These are phyloP conservation scores for Phytophthora pisi DNA, from an alignment of 352 stramenopile species.

Conservation along the genomic window DNA sequence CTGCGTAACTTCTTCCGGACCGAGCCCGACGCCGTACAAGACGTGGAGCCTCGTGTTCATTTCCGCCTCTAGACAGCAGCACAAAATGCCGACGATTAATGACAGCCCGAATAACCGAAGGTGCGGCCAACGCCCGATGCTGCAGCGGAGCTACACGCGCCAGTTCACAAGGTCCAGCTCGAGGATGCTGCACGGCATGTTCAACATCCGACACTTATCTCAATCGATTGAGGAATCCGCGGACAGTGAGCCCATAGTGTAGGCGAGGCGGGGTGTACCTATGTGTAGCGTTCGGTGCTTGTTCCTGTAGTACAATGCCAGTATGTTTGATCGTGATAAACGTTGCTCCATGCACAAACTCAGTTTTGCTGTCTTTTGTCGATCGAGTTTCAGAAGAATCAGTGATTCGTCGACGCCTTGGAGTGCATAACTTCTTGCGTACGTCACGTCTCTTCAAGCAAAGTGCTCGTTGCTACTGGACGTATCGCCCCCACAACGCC, in stretches of 20 bases:
- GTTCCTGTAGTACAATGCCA: no score
- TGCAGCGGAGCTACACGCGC: no score
- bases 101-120: no score
- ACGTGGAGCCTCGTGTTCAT: neutral
- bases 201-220: conserved; percentile 1
- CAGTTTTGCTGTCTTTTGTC: conserved; percentile 11
- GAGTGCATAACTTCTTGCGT: neutral
- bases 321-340: no score
- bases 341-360: no score
- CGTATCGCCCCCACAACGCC: neutral
- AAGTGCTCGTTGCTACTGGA: neutral
- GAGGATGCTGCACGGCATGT: conserved; percentile 2
- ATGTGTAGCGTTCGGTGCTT: neutral
- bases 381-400: conserved; percentile 9
- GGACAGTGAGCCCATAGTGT: neutral
- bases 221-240: neutral
- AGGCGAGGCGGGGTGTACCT: neutral
- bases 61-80: no score
- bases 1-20: neutral
- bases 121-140: no score
- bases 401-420: neutral
- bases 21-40: neutral
- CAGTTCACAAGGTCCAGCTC: neutral
- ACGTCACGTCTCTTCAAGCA: neutral
- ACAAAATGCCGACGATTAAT: no score